Conservation (phyloP, 2,329 filamentous ascomycete species). For the Acrodontium crateriforme region DNA sequence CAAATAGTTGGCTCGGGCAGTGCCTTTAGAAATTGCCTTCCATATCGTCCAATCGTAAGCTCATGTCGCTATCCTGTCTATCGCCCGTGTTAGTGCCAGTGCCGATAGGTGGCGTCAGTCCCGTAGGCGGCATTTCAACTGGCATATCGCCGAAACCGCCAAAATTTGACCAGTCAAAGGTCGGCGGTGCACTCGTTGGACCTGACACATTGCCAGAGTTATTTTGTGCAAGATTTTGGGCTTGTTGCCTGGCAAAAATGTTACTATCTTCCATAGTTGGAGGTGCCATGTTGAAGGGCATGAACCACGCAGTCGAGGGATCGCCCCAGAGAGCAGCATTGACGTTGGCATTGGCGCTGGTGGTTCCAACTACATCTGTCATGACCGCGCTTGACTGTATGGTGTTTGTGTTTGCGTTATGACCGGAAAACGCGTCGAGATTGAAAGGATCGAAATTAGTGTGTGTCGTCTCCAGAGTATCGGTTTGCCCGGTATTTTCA, state of each 20-base stretch:
- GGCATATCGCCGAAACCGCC: conserved; percentile 14
- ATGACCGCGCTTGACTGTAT: conserved; percentile 1
- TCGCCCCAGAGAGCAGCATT: conserved; percentile 22
- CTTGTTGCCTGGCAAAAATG: too few species aligned
- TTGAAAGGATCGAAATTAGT: conserved; percentile 3
- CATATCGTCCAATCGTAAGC: too few species aligned
- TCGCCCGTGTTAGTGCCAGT: too few species aligned
- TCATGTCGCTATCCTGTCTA: too few species aligned
- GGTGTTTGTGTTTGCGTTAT: conserved; percentile 4
- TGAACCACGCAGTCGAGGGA: conserved; percentile 63
- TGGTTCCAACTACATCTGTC: too few species aligned
- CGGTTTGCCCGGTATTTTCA: conserved; percentile 25
- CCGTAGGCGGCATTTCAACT: conserved; percentile 6
- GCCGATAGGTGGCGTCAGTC: conserved; percentile 4
- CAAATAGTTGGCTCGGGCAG: too few species aligned
- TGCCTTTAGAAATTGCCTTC: too few species aligned
- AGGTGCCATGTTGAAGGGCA: conserved; percentile 84
- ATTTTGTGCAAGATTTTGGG: conserved; percentile 3
- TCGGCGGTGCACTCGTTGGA: background rate
- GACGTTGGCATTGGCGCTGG: conserved; percentile 4
- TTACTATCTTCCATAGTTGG: conserved; percentile 32
- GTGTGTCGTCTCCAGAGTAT: conserved; percentile 14
- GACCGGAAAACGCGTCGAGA: background rate
- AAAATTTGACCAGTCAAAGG: conserved; percentile 19
- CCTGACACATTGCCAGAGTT: conserved; percentile 5